Evolutionary conservation across 2,329 filamentous ascomycete species (phyloP), one percentile per base, ranked within the genome.

Genomic region (Hymenoscyphus repandus): DNA sequence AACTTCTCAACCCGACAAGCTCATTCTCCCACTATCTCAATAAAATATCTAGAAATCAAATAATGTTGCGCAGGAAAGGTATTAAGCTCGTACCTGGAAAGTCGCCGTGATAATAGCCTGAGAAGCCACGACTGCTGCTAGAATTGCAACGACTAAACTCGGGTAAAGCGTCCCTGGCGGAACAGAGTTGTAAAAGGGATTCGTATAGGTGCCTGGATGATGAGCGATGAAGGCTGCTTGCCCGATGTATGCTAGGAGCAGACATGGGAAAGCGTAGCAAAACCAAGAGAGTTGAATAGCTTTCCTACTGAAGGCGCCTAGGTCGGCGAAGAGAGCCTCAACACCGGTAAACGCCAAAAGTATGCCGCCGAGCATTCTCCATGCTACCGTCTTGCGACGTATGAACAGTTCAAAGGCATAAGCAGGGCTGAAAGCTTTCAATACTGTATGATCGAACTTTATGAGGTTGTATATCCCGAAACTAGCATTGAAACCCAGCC

Each of bases 101-200:
- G 83, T 83, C 3, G 82, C 83, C 0, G 86, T 90, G 47, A 90
- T 89, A 68, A 90, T 85, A 10, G 86, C 87, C 58, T 90, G 87
- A 1, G 82, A 87, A 1, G 87, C 87, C 13, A 91, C 86, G 59
- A 90, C 80, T n/a, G 85, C 84, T 2, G 85, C 84, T 2, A 86
- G 69, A 5, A 90, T 76, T 0, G 86, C 85, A 45, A 90, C 69
- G 5, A 90, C 73, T 31, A 91, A 69, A 45, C 77, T 79, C 1
- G 83, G 83, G 61, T 85, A 87, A 15, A 89, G 70, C 64, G 79
- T 83, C 2, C 83, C 83, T 0, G 79, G 78, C 0, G 86, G 86
- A 0, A 81, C 79, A 0, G 81, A 76, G 56, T 85, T 79, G 69
- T 86, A 91, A 63, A 91, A 89, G 0, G 87, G 86, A 61, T 90